A percentile compares a stretch with the other conserved stretches of the same genome.
Conservation (phyloP, 306 rosid species). For the Urtica urens region DNA sequence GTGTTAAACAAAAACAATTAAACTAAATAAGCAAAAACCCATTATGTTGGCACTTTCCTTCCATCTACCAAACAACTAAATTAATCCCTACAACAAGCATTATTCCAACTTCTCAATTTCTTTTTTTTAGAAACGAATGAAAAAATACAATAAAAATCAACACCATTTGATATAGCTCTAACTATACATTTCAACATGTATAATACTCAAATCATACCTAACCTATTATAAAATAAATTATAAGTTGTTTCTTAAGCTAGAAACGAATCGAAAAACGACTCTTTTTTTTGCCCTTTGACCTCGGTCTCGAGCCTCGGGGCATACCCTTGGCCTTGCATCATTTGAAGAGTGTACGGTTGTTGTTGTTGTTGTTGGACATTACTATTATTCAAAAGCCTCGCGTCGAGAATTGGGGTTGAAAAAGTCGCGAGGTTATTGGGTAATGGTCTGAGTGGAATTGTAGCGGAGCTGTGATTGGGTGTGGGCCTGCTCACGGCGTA, state of each 20-base stretch:
- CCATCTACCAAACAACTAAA: too few relatives aligned
- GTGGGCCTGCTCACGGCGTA: conserved; percentile 21
- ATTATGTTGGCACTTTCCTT: too few relatives aligned
- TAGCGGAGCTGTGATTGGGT: conserved; percentile 3
- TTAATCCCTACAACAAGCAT: too few relatives aligned
- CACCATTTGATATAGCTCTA: too few relatives aligned
- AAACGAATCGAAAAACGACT: conserved; percentile 20
- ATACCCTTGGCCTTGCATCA: conserved; percentile 14
- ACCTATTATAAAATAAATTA: not conserved
- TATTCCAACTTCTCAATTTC: too few relatives aligned
- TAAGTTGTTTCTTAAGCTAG: conserved; percentile 24
- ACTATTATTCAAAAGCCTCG: conserved; percentile 7
- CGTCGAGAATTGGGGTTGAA: conserved; percentile 15
- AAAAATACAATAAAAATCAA: too few relatives aligned
- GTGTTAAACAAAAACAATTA: too few relatives aligned
- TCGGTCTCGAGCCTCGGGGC: not conserved
- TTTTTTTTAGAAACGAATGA: too few relatives aligned
- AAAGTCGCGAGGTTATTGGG: conserved; percentile 15
- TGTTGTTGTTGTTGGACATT: conserved; percentile 11
- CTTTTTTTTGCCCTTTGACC: conserved; percentile 1
- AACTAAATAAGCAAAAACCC: too few relatives aligned
- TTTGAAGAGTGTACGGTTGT: conserved; percentile 17
- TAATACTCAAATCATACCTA: not conserved
- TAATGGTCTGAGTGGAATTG: conserved; percentile 24
- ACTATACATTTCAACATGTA: conserved; percentile 24